Conservation (phyloP, 495 filamentous ascomycete genomes). For the Neurospora africana region DNA sequence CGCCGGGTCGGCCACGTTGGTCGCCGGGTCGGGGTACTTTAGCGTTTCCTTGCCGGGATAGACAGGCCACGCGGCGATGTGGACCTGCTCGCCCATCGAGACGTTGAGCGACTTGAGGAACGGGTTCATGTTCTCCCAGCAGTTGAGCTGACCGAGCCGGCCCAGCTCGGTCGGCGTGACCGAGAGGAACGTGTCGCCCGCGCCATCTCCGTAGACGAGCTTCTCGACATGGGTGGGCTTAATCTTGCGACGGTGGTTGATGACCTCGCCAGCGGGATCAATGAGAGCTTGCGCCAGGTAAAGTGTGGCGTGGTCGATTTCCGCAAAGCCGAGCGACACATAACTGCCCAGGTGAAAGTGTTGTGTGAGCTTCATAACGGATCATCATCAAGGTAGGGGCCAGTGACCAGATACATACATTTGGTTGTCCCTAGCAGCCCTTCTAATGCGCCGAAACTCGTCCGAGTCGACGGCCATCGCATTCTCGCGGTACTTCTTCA, state of each 20-base stretch:
- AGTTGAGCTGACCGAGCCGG: neutral
- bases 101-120: neutral
- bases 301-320: neutral
- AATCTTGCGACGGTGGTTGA: neutral
- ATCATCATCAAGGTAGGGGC: neutral
- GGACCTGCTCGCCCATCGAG: neutral
- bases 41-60: neutral
- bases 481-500: neutral
- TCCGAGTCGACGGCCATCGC: neutral
- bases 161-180: neutral
- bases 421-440: neutral
- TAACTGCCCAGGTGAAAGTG: neutral
- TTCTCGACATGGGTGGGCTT: neutral
- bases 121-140: neutral
- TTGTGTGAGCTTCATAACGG: neutral
- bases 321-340: neutral
- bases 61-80: neutral
- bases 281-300: neutral
- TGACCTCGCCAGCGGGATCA: neutral
- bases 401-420: neutral
- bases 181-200: neutral
- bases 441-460: neutral
- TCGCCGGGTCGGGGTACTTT: neutral
- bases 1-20: neutral
- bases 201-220: neutral